Conservation (phyloP, 306 rosid genomes). For the Ormosia emarginata region DNA sequence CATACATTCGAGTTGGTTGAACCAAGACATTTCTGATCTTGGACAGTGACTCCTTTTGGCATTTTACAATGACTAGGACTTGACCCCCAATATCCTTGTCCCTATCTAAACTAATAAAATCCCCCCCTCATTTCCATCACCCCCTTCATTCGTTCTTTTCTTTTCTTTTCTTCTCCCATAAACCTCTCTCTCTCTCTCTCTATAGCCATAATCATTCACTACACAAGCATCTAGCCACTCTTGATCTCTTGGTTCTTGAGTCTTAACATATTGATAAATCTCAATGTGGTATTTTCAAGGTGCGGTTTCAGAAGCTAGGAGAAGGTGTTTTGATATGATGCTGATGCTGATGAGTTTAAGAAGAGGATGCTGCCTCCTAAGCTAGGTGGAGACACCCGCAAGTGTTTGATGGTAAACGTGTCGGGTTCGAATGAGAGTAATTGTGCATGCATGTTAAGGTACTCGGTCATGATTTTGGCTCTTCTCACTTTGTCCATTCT, state of each 20-base stretch:
- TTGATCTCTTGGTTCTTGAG: not conserved
- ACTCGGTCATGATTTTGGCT: slow-evolving; percentile 41
- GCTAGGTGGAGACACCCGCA: not conserved
- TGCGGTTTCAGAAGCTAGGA: not conserved
- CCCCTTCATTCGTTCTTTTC: not conserved
- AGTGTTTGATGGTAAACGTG: not conserved
- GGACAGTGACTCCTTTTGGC: slow-evolving; percentile 37
- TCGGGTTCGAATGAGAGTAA: not conserved
- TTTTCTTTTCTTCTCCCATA: not conserved
- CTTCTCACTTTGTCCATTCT: slow-evolving; percentile 43
- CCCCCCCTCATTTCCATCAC: not conserved
- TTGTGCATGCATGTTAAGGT: slow-evolving; percentile 39
- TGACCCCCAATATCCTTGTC: slow-evolving; percentile 27
- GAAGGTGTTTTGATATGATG: not conserved
- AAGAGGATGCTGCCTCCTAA: not conserved
- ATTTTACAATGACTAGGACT: slow-evolving; percentile 29
- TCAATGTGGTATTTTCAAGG: not conserved
- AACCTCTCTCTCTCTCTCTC: not conserved
- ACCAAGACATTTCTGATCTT: slow-evolving; percentile 35
- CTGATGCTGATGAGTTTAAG: not conserved
- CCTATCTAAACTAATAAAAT: slow-evolving; percentile 25
- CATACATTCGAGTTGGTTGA: slow-evolving; percentile 36
- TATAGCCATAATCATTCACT: not conserved
- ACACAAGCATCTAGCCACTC: not conserved
- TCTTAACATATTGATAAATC: not conserved